phyloP scores from a whole-genome alignment of 2,329 filamentous ascomycete species.

The Trichoderma oligosporum region DNA sequence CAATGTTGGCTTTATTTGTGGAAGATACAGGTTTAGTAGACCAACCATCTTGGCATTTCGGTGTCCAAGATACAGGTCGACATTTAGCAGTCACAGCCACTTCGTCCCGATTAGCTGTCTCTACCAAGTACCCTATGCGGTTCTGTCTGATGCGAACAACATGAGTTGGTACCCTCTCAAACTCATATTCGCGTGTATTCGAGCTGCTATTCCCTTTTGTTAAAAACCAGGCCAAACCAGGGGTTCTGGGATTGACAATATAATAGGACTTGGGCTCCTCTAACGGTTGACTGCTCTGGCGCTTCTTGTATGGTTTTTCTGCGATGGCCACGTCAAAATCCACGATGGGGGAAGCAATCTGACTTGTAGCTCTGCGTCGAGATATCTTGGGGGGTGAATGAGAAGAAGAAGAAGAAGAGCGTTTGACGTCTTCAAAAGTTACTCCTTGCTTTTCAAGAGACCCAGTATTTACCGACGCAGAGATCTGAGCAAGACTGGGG shows the following conservation, averaged over 20 bases:
- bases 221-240: slow-evolving; percentile 17
- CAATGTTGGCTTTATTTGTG: background rate
- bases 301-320: slow-evolving; percentile 4
- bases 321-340: slow-evolving; percentile 8
- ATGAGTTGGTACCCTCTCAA: slow-evolving; percentile 20
- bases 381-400: background rate
- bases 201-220: slow-evolving; percentile 1
- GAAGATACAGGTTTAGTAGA: background rate
- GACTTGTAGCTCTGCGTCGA: slow-evolving; percentile 1
- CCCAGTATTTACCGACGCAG: background rate
- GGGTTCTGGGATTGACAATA: slow-evolving; percentile 19
- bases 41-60: background rate
- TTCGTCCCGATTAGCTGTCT: slow-evolving; percentile 13
- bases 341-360: slow-evolving; percentile 5
- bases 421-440: background rate
- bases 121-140: slow-evolving; percentile 17
- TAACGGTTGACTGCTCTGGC: background rate
- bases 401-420: background rate
- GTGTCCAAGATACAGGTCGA: background rate
- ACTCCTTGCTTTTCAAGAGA: background rate
- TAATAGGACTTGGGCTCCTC: slow-evolving; percentile 14
- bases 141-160: slow-evolving; percentile 9
- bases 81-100: background rate
- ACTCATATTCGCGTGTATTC: background rate
- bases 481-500: background rate